Percentiles rank a stretch among this genome's conserved stretches.
Conservation (phyloP, 2,329 filamentous ascomycete species). For the Fusarium euwallaceae region DNA sequence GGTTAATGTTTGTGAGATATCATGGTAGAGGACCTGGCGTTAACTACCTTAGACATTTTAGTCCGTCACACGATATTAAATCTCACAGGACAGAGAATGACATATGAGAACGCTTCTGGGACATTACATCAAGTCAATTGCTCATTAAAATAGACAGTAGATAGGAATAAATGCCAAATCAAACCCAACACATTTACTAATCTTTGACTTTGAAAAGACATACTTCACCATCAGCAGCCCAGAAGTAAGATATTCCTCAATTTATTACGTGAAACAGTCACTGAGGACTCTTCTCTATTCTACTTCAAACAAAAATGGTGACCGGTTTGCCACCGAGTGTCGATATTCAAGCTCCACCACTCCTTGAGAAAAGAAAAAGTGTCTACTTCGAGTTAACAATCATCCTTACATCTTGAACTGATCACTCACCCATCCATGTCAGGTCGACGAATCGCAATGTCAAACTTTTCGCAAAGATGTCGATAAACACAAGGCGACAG, state of each 20-base stretch:
- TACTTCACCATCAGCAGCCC: not conserved
- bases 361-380: not conserved
- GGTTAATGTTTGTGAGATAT: no score
- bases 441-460: not conserved
- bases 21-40: no score
- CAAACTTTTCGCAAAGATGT: not conserved
- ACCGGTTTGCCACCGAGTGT: not conserved
- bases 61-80: no score
- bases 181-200: not conserved
- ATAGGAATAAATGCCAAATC: not conserved
- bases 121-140: no score
- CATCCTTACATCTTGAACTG: not conserved
- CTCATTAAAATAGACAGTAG: not conserved
- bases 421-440: not conserved
- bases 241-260: not conserved
- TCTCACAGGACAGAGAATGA: no score
- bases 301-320: not conserved
- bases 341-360: not conserved
- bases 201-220: not conserved
- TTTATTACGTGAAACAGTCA: not conserved
- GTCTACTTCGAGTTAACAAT: not conserved
- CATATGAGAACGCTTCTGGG: no score
- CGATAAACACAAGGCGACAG: not conserved
- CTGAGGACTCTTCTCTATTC: not conserved
- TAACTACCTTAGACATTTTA: no score